phyloP scores from a whole-genome alignment of 1,284 basidiomycete genomes.

The Ganoderma meredithae region DNA sequence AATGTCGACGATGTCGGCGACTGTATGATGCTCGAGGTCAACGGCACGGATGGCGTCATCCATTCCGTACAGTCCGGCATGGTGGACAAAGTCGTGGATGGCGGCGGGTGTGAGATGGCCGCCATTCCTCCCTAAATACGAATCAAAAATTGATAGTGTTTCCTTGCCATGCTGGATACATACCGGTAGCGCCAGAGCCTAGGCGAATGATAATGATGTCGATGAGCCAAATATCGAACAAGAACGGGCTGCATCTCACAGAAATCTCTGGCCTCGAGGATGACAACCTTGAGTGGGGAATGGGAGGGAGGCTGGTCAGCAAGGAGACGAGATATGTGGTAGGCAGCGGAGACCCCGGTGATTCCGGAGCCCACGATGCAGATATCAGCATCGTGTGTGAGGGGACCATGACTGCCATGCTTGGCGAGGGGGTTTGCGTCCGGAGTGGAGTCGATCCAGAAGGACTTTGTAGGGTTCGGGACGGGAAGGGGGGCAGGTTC shows the following conservation, averaged over 20 bases:
- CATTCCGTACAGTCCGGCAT: conserved; percentile 50
- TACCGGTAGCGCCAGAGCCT: conserved; percentile 87
- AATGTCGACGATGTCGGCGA: conserved; percentile 56
- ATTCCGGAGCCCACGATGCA: conserved; percentile 83
- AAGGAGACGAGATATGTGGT: conserved; percentile 60
- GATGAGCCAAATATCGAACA: too few species aligned
- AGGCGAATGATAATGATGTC: too few species aligned
- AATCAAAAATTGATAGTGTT: conserved; percentile 2
- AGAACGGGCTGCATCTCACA: conserved; percentile 55
- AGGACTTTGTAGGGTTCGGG: conserved; percentile 68
- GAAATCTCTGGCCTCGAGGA: conserved; percentile 81
- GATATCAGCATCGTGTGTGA: conserved; percentile 68
- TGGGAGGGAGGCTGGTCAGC: conserved; percentile 35
- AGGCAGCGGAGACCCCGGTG: conserved; percentile 75
- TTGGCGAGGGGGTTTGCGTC: conserved; percentile 69
- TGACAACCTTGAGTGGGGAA: conserved; percentile 53
- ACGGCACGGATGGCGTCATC: conserved; percentile 63
- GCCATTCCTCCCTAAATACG: conserved; percentile 70
- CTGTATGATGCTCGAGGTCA: conserved; percentile 66
- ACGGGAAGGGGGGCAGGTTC: conserved; percentile 54
- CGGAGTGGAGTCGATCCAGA: conserved; percentile 67
- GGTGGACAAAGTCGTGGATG: conserved; percentile 54
- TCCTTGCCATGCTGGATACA: too few species aligned
- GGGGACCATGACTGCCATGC: conserved; percentile 65
- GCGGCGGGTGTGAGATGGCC: conserved; percentile 72